Conservation (phyloP, 768 basidiomycete species). For the Boletales sp. region DNA sequence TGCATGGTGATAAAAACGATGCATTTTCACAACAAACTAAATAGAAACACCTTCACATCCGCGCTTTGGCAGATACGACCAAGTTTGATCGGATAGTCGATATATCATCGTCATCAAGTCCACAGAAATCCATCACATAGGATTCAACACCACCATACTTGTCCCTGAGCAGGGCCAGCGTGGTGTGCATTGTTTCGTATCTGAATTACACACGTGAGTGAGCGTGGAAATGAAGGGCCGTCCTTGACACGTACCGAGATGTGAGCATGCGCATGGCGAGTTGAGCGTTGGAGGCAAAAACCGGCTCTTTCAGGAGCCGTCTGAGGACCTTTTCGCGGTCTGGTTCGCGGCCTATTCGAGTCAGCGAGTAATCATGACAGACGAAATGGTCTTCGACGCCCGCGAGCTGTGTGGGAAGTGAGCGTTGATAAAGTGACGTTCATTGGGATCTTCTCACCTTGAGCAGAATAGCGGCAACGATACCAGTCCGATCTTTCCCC, state of each 20-base stretch:
- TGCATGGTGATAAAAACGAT: slow-evolving; percentile 2
- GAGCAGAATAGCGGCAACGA: slow-evolving; percentile 68
- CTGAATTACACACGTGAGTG: slow-evolving; percentile 33
- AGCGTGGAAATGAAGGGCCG: background rate
- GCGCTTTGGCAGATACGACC: slow-evolving; percentile 32
- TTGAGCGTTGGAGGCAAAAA: slow-evolving; percentile 69
- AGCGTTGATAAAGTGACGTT: background rate
- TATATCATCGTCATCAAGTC: slow-evolving; percentile 63
- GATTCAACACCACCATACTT: slow-evolving; percentile 66
- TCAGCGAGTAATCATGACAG: slow-evolving; percentile 73
- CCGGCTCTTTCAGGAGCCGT: slow-evolving; percentile 63
- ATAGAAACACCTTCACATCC: slow-evolving; percentile 21
- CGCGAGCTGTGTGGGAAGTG: slow-evolving; percentile 48
- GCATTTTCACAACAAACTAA: background rate
- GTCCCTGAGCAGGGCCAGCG: slow-evolving; percentile 55
- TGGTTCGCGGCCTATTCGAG: slow-evolving; percentile 76
- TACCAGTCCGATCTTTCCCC: slow-evolving; percentile 80
- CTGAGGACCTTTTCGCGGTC: slow-evolving; percentile 66
- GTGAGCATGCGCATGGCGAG: slow-evolving; percentile 83
- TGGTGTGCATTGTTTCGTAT: slow-evolving; percentile 73
- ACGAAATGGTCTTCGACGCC: slow-evolving; percentile 65
- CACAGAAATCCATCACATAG: slow-evolving; percentile 56
- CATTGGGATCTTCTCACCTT: slow-evolving; percentile 40
- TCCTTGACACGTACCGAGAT: slow-evolving; percentile 49
- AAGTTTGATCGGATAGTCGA: slow-evolving; percentile 55